Conservation (phyloP, 805 yeast species). For the Cyberlindnera amylophila region DNA sequence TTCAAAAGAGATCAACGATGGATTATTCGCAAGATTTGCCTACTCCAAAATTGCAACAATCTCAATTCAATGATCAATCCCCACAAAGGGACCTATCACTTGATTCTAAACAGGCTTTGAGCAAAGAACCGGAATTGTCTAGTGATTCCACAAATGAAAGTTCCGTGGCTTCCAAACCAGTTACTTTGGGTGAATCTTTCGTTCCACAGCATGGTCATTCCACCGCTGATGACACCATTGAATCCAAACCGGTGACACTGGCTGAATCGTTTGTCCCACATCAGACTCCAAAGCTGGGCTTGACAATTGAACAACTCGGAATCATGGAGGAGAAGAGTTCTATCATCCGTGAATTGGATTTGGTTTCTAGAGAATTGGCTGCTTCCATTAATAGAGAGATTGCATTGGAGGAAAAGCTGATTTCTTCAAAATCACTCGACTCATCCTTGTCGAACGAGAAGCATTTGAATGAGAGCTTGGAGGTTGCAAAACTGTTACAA, state of each 20-base stretch:
- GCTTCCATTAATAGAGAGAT: slow-evolving; percentile 68
- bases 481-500: slow-evolving; percentile 50
- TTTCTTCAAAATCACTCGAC: slow-evolving; percentile 25
- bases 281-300: slow-evolving; percentile 28
- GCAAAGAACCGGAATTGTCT: slow-evolving; percentile 7
- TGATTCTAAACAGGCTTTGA: slow-evolving; percentile 7
- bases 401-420: slow-evolving; percentile 45
- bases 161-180: background rate
- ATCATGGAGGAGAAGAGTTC: slow-evolving; percentile 56
- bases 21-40: no score
- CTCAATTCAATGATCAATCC: no score
- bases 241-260: background rate
- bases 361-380: slow-evolving; percentile 70
- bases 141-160: slow-evolving; percentile 10
- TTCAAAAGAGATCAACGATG: background rate
- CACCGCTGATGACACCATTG: slow-evolving; percentile 5
- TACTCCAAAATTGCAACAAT: no score
- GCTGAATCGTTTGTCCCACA: slow-evolving; percentile 20
- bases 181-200: background rate
- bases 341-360: slow-evolving; percentile 57
- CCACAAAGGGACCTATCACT: no score
- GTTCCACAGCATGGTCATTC: slow-evolving; percentile 6
- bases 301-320: slow-evolving; percentile 59
- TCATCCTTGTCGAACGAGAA: background rate
- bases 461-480: slow-evolving; percentile 34